Evolutionary conservation across 805 yeast genomes (phyloP).

Genomic region (Cyberlindnera meyerae): DNA sequence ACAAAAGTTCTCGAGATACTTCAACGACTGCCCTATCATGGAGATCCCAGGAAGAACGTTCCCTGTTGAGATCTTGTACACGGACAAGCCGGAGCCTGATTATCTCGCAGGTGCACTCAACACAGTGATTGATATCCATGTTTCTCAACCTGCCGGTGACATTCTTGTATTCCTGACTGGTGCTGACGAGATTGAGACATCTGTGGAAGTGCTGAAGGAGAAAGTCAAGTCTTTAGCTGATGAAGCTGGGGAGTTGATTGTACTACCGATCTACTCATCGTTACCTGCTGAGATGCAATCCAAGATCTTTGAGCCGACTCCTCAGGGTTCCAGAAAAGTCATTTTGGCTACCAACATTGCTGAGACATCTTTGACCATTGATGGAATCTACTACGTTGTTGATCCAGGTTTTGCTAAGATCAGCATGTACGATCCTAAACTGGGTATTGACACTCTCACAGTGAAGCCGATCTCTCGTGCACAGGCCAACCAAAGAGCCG

Average conservation of each 20-base stretch:
- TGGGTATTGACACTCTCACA: slow-evolving; percentile 86
- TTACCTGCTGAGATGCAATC: slow-evolving; percentile 89
- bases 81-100: slow-evolving; percentile 81
- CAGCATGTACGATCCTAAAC: slow-evolving; percentile 78
- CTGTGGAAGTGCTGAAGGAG: slow-evolving; percentile 69
- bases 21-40: slow-evolving; percentile 75
- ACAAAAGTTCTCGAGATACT: slow-evolving; percentile 74
- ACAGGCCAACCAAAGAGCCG: slow-evolving; percentile 92
- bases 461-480: slow-evolving; percentile 90
- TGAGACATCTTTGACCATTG: slow-evolving; percentile 94
- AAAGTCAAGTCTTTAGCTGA: slow-evolving; percentile 64
- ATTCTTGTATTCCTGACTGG: slow-evolving; percentile 83
- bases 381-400: slow-evolving; percentile 84
- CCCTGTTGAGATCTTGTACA: slow-evolving; percentile 81
- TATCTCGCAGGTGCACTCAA: slow-evolving; percentile 81
- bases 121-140: slow-evolving; percentile 80
- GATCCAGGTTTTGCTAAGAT: slow-evolving; percentile 95
- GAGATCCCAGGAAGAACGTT: slow-evolving; percentile 86
- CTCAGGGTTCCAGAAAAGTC: slow-evolving; percentile 76
- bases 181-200: slow-evolving; percentile 90
- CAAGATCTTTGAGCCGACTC: slow-evolving; percentile 84
- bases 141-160: slow-evolving; percentile 74
- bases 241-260: slow-evolving; percentile 57
- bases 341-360: slow-evolving; percentile 95
- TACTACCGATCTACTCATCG: slow-evolving; percentile 87